Evolutionary conservation across 345 rosid genomes (phyloP).

Genomic region (Linum lewisii): DNA sequence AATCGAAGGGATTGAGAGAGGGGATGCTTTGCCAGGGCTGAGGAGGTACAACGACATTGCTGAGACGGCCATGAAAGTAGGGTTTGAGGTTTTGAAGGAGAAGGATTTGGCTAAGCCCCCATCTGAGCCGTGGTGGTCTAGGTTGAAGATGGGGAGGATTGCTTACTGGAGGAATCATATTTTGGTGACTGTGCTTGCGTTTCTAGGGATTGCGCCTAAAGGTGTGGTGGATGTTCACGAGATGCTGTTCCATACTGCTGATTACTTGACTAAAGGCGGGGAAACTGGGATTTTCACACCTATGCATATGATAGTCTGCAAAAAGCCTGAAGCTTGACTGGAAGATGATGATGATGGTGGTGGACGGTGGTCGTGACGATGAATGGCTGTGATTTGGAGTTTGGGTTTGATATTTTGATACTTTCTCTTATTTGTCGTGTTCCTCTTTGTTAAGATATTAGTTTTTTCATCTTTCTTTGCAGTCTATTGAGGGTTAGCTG

Average conservation of each 20-base stretch:
- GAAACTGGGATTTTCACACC: slow-evolving; percentile 4
- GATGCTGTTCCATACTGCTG: slow-evolving; percentile 5
- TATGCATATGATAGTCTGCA: slow-evolving; percentile 5
- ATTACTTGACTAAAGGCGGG: background rate
- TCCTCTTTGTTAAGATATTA: background rate
- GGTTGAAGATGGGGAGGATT: slow-evolving; percentile 3
- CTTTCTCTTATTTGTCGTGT: background rate
- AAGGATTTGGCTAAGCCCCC: background rate
- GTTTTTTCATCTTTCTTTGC: background rate
- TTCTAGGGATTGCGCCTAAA: background rate
- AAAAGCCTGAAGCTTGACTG: background rate
- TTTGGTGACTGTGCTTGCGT: background rate
- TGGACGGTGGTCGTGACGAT: background rate
- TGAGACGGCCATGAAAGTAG: background rate
- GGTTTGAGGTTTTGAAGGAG: slow-evolving; percentile 4
- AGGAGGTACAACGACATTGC: slow-evolving; percentile 5
- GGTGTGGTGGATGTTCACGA: slow-evolving; percentile 3
- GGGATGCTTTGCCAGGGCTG: slow-evolving; percentile 1
- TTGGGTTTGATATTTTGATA: background rate
- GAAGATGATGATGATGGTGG: background rate
- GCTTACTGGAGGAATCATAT: slow-evolving; percentile 6
- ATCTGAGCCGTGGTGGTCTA: background rate
- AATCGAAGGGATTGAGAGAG: slow-evolving; percentile 3
- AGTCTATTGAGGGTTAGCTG: background rate
- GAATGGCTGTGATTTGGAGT: background rate